Evolutionary conservation across 2,329 filamentous ascomycete genomes (phyloP), one percentile per base, ranked within the genome.

Genomic region (Colletotrichum sp.): DNA sequence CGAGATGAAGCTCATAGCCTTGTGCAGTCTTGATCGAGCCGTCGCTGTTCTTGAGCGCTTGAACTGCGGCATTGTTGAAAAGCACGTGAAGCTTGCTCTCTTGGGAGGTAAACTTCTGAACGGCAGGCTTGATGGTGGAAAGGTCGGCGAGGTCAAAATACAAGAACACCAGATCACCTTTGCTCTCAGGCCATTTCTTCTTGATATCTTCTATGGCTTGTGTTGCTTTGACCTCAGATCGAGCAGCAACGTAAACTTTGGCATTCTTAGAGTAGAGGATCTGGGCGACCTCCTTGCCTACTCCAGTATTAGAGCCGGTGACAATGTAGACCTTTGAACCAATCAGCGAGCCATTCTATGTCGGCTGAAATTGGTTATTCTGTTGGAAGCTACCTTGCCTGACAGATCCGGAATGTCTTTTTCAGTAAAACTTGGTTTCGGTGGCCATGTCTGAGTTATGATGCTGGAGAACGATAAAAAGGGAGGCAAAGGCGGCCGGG

Each of bases 191-290:
- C 44, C 78, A 61, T 5, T 80, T 75, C 34, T 80, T 69, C 72
- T 85, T 82, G 78, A 91, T 87, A 3, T 81, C 76, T 6, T 83
- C 79, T 65, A 92, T 88, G 39, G 88, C 88, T 3, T 80, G 75
- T 4, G 82, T 80, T 16, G 84, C 88, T 76, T 88, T 89, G 16
- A 84, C 79, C 34, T 84, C 79, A 8, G 82, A 87, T 30, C 90
- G 89, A 5, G 87, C 87, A 7, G 89, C 89, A n/a, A 91, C 80
- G 81, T 91, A 92, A n/a, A 92, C 87, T 2, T 84, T 90, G 39
- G 85, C 90, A 71, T 90, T 88, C 27, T 85, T 86, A 13, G 82
- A 80, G 81, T 92, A 92, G 8, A 93, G 84, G 5, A 92, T 86
- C 36, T 86, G 86, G 36, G 83, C 84, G 16, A 92, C 83, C 77